Percentiles rank a stretch among this genome's conserved stretches.
These are phyloP conservation scores for Leptoxyphium fumago DNA, from an alignment of 2,329 filamentous ascomycete species.

Conservation along the genomic window DNA sequence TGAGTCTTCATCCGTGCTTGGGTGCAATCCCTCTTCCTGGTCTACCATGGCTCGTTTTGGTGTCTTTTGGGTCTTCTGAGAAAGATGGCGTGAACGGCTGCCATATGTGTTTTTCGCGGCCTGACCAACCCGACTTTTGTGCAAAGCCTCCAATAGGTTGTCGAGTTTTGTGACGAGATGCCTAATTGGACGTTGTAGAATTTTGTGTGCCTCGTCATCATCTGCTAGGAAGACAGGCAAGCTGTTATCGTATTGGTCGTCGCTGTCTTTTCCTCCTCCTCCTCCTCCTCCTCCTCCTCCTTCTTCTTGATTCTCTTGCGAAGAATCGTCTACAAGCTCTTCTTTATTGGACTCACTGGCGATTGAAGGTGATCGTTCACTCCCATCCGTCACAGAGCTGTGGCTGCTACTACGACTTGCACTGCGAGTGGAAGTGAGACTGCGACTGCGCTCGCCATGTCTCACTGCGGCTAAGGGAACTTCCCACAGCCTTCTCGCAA, in stretches of 20 bases:
- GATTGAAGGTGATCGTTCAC: neutral
- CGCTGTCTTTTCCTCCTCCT: conserved; percentile 16
- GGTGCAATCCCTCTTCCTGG: neutral
- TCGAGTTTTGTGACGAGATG: conserved; percentile 59
- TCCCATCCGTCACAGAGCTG: neutral
- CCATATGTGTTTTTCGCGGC: neutral
- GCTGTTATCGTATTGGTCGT: conserved; percentile 34
- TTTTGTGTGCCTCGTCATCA: conserved; percentile 48
- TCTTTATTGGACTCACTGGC: neutral
- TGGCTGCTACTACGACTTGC: neutral
- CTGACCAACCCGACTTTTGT: conserved; percentile 32
- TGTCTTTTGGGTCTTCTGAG: neutral
- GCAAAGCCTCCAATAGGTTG: conserved; percentile 52
- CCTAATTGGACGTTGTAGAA: conserved; percentile 55
- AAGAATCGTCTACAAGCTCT: conserved; percentile 40
- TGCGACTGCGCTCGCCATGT: neutral
- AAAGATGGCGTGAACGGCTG: neutral
- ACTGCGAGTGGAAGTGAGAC: neutral
- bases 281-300: conserved; percentile 8
- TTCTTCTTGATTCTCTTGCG: conserved; percentile 56
- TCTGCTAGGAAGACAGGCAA: conserved; percentile 49
- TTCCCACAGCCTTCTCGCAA: neutral
- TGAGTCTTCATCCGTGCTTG: neutral
- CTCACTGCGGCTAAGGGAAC: neutral
- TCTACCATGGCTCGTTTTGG: neutral